Evolutionary conservation across 78 protist species (phyloP), one percentile per base, ranked within the genome.

Genomic region (Polysphondylium violaceum): DNA sequence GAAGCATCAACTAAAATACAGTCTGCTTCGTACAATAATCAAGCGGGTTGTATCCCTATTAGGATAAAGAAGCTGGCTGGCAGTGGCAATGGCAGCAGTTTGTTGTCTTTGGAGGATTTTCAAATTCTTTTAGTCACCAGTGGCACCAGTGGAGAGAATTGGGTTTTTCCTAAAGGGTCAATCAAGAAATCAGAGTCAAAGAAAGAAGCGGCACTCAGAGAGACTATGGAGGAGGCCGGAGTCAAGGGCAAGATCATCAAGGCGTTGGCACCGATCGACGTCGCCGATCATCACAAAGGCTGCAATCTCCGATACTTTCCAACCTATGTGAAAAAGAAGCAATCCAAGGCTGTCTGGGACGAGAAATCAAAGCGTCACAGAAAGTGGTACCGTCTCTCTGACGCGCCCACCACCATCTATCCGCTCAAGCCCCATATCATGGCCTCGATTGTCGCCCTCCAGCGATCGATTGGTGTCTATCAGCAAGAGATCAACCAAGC

Each of bases 111-210:
- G 29, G 75, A 72, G 0, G 78, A 83, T 33, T 29, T 69, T 41
- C 79, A 83, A 29, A 56, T 83, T 3, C 25, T 83, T 67, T 58
- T 83, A 44, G 91, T 83, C 12, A 83, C 91, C n/a, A 55, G 68
- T 1, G 91, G 81, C 5, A 72, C 78, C 2, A 44, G 79, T 29
- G 91, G 91, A 11, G 74, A 65, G 9, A 41, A 74, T 36, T 83
- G 91, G 91, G 91, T 83, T 2, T 83, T 83, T 38, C 91, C 91
- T 8, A 83, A 83, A 69, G 91, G 91, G 2, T 83, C 91, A 19
- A 69, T 83, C 2, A 83, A 83, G 29, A 83, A 83, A 63, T 36
- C 31, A 1, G 91, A 83, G 25, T 17, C 69, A 19, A 83, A 73
- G 53, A 83, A 83, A 69, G 31, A 69, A 41, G 91, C 91, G 27